phyloP scores from a whole-genome alignment of 2,329 filamentous ascomycete species.

The Aspergillus pseudoterreus region DNA sequence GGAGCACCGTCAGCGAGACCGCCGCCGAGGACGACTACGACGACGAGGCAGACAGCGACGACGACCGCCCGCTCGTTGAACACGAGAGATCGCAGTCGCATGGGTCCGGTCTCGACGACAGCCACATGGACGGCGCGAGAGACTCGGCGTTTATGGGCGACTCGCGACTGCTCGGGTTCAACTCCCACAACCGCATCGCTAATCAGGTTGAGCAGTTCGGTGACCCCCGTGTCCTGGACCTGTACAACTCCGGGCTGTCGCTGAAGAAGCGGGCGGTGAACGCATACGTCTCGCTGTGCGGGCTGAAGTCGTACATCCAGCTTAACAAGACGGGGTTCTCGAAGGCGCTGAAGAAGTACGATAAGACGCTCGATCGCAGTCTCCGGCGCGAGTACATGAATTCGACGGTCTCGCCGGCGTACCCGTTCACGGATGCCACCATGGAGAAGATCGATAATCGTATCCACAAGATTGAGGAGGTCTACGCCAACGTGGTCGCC shows the following conservation, averaged over 20 bases:
- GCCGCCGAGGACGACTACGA: constrained; percentile 51
- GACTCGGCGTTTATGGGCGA: constrained; percentile 32
- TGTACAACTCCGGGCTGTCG: constrained; percentile 72
- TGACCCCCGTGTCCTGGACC: constrained; percentile 65
- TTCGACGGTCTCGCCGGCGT: constrained; percentile 68
- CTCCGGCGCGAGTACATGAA: constrained; percentile 75
- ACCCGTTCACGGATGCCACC: constrained; percentile 74
- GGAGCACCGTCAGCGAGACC: constrained; percentile 43
- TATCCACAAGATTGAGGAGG: constrained; percentile 70
- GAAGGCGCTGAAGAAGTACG: constrained; percentile 97
- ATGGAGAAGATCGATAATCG: constrained; percentile 67
- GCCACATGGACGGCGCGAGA: constrained; percentile 28
- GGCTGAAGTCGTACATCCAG: constrained; percentile 92
- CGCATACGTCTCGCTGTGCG: constrained; percentile 87
- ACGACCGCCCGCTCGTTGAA: constrained; percentile 44
- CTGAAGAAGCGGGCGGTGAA: constrained; percentile 87
- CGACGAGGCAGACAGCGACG: constrained; percentile 53
- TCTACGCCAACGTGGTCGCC: constrained; percentile 79
- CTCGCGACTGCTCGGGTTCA: constrained; percentile 14
- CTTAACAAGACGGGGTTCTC: constrained; percentile 95
- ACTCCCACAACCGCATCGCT: constrained; percentile 18
- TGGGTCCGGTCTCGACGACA: constrained; percentile 25
- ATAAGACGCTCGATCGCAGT: constrained; percentile 86
- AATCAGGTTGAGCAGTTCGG: constrained; percentile 69
- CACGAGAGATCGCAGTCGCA: constrained; percentile 20